phyloP scores from a whole-genome alignment of 768 basidiomycete species.

The Auricularia sp. region DNA sequence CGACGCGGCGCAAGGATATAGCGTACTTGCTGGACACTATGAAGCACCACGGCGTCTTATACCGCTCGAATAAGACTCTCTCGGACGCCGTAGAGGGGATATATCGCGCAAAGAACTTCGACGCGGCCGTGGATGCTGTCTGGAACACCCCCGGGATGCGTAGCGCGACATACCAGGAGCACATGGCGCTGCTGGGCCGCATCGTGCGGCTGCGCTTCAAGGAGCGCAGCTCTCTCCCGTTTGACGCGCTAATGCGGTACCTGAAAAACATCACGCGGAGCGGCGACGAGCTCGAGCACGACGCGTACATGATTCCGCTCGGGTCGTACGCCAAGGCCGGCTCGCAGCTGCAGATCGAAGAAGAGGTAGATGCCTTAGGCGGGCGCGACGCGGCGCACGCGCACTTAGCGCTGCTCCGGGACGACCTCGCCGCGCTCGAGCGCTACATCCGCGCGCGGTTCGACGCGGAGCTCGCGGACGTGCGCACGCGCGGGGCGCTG shows the following conservation, averaged over 20 bases:
- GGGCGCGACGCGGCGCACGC: not conserved
- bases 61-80: not conserved
- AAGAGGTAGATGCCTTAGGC: not conserved
- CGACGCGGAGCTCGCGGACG: too few relatives aligned
- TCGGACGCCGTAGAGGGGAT: not conserved
- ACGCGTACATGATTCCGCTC: not conserved
- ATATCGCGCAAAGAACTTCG: not conserved
- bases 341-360: not conserved
- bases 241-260: not conserved
- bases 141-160: not conserved
- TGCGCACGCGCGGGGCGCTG: too few relatives aligned
- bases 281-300: not conserved
- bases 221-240: not conserved
- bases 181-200: not conserved
- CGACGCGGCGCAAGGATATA: not conserved
- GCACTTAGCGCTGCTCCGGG: too few relatives aligned
- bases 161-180: not conserved
- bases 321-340: not conserved
- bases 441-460: too few relatives aligned
- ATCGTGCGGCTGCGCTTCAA: not conserved
- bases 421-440: too few relatives aligned
- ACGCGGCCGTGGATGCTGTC: not conserved
- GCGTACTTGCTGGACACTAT: not conserved
- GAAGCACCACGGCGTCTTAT: not conserved
- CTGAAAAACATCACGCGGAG: not conserved